A percentile compares a stretch with the other conserved stretches of the same genome.
Evolutionary conservation across 192 early-diverging fungal genomes (phyloP).

Genomic region (Haplosporangium gracile): DNA sequence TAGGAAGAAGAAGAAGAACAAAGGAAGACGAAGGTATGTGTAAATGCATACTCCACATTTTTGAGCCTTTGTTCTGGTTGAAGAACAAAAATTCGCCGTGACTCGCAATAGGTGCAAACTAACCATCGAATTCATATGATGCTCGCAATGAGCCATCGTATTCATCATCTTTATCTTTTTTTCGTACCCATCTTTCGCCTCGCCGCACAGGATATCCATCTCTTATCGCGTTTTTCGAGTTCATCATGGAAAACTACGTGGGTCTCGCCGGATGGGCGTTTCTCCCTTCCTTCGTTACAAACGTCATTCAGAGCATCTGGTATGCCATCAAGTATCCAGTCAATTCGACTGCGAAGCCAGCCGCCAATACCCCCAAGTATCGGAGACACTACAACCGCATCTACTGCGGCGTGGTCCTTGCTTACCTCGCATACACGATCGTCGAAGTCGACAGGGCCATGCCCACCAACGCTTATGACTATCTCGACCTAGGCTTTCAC

Average conservation of each 20-base stretch:
- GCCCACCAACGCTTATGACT: constrained; percentile 55
- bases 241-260: constrained; percentile 37
- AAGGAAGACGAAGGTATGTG: background rate
- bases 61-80: background rate
- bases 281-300: constrained; percentile 55
- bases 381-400: constrained; percentile 56
- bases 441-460: constrained; percentile 50
- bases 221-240: background rate
- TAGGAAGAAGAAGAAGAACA: background rate
- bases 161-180: background rate
- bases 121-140: background rate
- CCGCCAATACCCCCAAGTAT: constrained; percentile 53
- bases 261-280: constrained; percentile 56
- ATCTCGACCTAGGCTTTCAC: constrained; percentile 46
- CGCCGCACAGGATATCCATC: background rate
- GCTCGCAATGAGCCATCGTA: background rate
- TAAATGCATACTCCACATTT: background rate
- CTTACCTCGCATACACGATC: constrained; percentile 60
- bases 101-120: background rate
- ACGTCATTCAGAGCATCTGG: constrained; percentile 55
- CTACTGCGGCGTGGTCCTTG: constrained; percentile 56
- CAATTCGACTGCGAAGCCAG: constrained; percentile 50
- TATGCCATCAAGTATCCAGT: constrained; percentile 55
- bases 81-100: background rate
- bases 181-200: background rate